Percentiles rank a stretch among this genome's conserved stretches.
Evolutionary conservation across 257 asterid genomes (phyloP).

Genomic region (Rauvolfia tetraphylla): DNA sequence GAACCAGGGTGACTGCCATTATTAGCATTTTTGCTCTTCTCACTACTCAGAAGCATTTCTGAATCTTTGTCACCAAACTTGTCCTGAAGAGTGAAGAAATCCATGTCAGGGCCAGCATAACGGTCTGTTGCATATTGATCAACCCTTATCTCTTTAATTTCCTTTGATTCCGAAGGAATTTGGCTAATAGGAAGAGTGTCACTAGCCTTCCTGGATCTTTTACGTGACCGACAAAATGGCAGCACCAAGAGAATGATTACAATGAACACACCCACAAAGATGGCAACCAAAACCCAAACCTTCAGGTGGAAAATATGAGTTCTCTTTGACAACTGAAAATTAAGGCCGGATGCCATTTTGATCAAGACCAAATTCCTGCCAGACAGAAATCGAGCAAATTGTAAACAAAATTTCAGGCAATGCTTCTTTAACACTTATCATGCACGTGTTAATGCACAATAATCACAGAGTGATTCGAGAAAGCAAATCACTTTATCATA

Average conservation of each 20-base stretch:
- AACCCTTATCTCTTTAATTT: conserved; percentile 57
- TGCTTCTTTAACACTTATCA: background rate
- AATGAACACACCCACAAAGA: conserved; percentile 49
- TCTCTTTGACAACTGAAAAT: conserved; percentile 52
- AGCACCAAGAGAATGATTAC: conserved; percentile 46
- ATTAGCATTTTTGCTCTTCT: conserved; percentile 26
- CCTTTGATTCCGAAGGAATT: conserved; percentile 42
- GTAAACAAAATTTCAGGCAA: background rate
- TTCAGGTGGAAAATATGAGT: conserved; percentile 61
- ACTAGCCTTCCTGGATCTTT: conserved; percentile 33
- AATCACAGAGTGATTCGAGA: background rate
- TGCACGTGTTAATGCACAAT: background rate
- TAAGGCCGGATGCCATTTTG: conserved; percentile 55
- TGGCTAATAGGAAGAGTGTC: conserved; percentile 34
- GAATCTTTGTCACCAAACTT: conserved; percentile 42
- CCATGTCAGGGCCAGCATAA: conserved; percentile 16
- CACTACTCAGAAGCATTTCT: conserved; percentile 39
- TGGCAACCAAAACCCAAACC: conserved; percentile 66
- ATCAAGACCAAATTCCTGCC: conserved; percentile 26
- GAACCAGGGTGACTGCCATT: conserved; percentile 36
- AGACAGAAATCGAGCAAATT: conserved; percentile 6
- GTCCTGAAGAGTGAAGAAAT: conserved; percentile 27
- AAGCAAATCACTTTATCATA: background rate
- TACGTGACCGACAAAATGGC: conserved; percentile 43
- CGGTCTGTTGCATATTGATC: conserved; percentile 42